Evolutionary conservation across 306 rosid genomes (phyloP), one percentile per base, ranked within the genome.

Genomic region (Vigna reflexopilosa): DNA sequence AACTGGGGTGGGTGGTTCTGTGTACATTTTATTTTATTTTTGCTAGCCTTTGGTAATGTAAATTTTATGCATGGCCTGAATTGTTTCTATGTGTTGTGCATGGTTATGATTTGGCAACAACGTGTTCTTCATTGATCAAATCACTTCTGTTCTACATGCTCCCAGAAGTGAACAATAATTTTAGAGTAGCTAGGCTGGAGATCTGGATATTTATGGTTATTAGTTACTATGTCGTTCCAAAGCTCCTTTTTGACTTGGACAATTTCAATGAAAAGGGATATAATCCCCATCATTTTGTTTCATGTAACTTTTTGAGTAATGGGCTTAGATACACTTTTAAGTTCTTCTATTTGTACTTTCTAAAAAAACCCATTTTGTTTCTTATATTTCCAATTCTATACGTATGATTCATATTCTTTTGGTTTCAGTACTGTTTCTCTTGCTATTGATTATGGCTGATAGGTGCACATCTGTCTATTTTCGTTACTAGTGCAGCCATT

Each of bases 1-100:
- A 95, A 92, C 67, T 95, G 98, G 98, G 98, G 98, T 95, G 79
- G 0, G 96, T 83, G 80, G 56, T 63, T 14, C 65, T 64, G 50
- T 52, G 61, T 50, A 50, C 44, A 16, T 72, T 58, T 55, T 65
- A 24, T 67, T 82, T 57, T 24, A 3, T 82, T 57, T 62, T 61
- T 20, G 63, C 30, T 48, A 48, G 22, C 57, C 55, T 20, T 52
- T 51, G 30, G 14, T 24, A 17, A 34, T 54, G 8, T 44, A 42
- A 22, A 30, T 17, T 50, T 7, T 42, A 28, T 51, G 15, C 19
- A 3, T 48, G 34, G 16, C 49, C 22, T 24, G 59, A 19, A 24
- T 64, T 61, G 13, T 51, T 61, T 75, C 17, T 16, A 44, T 61
- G 44, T 51, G 49, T 19, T 67, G 80, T 57, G 76, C 12, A 72